phyloP scores from a whole-genome alignment of 208 protist species.

The Trypanosoma caninum region DNA sequence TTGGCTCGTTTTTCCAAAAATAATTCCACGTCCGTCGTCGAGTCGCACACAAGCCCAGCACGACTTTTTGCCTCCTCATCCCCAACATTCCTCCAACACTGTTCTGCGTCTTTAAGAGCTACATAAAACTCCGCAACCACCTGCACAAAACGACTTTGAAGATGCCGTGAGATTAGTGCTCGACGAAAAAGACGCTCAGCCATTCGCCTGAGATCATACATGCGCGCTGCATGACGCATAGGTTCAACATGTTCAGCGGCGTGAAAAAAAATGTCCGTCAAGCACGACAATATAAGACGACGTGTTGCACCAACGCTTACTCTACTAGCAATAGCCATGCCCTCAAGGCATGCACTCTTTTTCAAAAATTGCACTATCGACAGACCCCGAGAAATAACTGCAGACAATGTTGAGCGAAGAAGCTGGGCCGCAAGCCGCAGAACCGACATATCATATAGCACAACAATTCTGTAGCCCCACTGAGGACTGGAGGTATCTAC shows the following conservation, averaged over 20 bases:
- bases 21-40: slow-evolving; percentile 21
- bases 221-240: slow-evolving; percentile 26
- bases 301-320: slow-evolving; percentile 75
- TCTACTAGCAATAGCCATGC: slow-evolving; percentile 33
- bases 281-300: slow-evolving; percentile 58
- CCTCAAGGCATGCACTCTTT: slow-evolving; percentile 48
- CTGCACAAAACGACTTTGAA: slow-evolving; percentile 75
- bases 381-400: slow-evolving; percentile 24
- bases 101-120: slow-evolving; percentile 52
- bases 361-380: slow-evolving; percentile 19
- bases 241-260: slow-evolving; percentile 32
- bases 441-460: slow-evolving; percentile 61
- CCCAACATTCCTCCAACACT: slow-evolving; percentile 36
- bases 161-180: slow-evolving; percentile 27
- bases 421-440: slow-evolving; percentile 62
- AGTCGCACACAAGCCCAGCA: slow-evolving; percentile 14
- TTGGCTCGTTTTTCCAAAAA: slow-evolving; percentile 63
- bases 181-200: slow-evolving; percentile 63
- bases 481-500: slow-evolving; percentile 50
- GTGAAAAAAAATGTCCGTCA: slow-evolving; percentile 69
- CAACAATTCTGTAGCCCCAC: slow-evolving; percentile 81
- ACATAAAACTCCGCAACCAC: slow-evolving; percentile 69
- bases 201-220: slow-evolving; percentile 72
- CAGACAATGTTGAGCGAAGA: slow-evolving; percentile 46
- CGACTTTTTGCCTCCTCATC: slow-evolving; percentile 7